phyloP scores from a whole-genome alignment of 306 rosid species.

The Hippophae tibetana region DNA sequence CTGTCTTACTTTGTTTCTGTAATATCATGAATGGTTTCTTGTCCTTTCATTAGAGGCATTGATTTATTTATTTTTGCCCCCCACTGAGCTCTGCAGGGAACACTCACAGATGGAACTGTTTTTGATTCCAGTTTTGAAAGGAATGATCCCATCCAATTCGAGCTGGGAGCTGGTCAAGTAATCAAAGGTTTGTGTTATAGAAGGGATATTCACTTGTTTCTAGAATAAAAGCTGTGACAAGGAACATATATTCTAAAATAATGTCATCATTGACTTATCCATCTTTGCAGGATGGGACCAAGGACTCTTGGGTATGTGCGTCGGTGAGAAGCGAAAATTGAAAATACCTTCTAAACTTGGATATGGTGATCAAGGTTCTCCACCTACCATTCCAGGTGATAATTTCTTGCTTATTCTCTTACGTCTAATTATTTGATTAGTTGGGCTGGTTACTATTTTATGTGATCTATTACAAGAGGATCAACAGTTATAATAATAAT shows the following conservation, averaged over 20 bases:
- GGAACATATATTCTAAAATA: not conserved
- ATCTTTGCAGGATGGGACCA: conserved; percentile 88
- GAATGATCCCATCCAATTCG: conserved; percentile 74
- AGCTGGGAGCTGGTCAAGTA: conserved; percentile 92
- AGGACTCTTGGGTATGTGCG: conserved; percentile 85
- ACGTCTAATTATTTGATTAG: conserved; percentile 4
- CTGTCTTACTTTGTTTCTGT: too few relatives aligned
- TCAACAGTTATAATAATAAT: not conserved
- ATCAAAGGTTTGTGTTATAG: conserved; percentile 60
- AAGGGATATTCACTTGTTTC: not conserved
- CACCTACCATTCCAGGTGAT: conserved; percentile 88
- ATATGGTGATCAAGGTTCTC: conserved; percentile 86
- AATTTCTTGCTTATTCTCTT: conserved; percentile 1
- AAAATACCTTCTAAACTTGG: conserved; percentile 92
- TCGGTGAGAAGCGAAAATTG: conserved; percentile 94
- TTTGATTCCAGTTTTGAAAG: conserved; percentile 93
- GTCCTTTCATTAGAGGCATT: too few relatives aligned
- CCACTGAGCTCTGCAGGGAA: conserved; percentile 54
- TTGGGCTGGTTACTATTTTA: conserved; percentile 1
- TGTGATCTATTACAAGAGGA: not conserved
- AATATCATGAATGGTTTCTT: too few relatives aligned
- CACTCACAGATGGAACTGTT: conserved; percentile 94
- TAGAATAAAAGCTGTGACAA: not conserved
- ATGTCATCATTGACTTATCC: not conserved
- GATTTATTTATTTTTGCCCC: not conserved